These are phyloP conservation scores for Triticum aestivum DNA, from an alignment of 176 grass and related monocot genomes.

Conservation along the genomic window IWGSC_CS_RefSeq_v2.1 NC_057813.1:415372373-415372872, in stretches of 20 bases:
- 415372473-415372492: conserved; percentile 21
- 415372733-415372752: conserved; percentile 46
- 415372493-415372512: conserved; percentile 2
- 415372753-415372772: conserved; percentile 4
- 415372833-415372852: conserved; percentile 69
- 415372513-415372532: neutral
- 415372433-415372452: conserved; percentile 34
- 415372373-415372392: conserved; percentile 34
- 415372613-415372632: conserved; percentile 41
- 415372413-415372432: conserved; percentile 30
- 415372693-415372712: conserved; percentile 67
- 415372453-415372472: conserved; percentile 26
- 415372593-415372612: conserved; percentile 61
- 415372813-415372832: conserved; percentile 80
- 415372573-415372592: conserved; percentile 94
- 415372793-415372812: conserved; percentile 34
- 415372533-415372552: conserved; percentile 81
- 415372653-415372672: conserved; percentile 31
- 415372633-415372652: conserved; percentile 40
- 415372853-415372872: conserved; percentile 43
- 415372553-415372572: conserved; percentile 55
- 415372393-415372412: conserved; percentile 4
- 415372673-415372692: conserved; percentile 70
- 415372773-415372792: conserved; percentile 39
- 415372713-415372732: conserved; percentile 36